A percentile compares a stretch with the other conserved stretches of the same genome.
phyloP scores from a whole-genome alignment of 805 yeast genomes.

The Cyberlindnera mycetangii region DNA sequence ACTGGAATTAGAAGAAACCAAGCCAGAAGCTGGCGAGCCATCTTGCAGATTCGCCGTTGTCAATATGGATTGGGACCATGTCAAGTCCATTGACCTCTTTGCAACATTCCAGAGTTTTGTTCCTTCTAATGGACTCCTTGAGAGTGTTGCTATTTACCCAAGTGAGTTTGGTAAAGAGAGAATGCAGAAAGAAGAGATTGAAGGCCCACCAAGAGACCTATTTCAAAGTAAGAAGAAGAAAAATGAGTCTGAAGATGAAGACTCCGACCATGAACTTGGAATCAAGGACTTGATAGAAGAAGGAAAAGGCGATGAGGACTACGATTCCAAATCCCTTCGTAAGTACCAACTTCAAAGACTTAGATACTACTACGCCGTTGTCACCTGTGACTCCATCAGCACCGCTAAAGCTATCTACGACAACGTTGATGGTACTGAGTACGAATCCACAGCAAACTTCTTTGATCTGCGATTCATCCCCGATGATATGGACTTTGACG shows the following conservation, averaged over 20 bases:
- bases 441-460: slow-evolving; percentile 90
- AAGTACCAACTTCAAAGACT: slow-evolving; percentile 90
- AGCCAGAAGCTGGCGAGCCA: slow-evolving; percentile 88
- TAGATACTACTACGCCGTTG: slow-evolving; percentile 90
- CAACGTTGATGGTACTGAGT: slow-evolving; percentile 92
- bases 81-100: slow-evolving; percentile 82
- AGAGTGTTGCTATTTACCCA: slow-evolving; percentile 72
- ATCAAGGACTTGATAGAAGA: slow-evolving; percentile 75
- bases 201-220: slow-evolving; percentile 89
- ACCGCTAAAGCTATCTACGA: slow-evolving; percentile 78
- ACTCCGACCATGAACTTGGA: slow-evolving; percentile 52
- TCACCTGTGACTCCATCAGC: slow-evolving; percentile 67
- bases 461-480: slow-evolving; percentile 93
- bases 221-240: slow-evolving; percentile 40
- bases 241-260: slow-evolving; percentile 35
- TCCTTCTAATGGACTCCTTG: slow-evolving; percentile 68
- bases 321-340: slow-evolving; percentile 79
- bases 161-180: slow-evolving; percentile 92
- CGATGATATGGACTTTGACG: slow-evolving; percentile 85
- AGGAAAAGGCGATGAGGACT: slow-evolving; percentile 79
- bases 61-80: slow-evolving; percentile 95
- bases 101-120: slow-evolving; percentile 86
- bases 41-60: slow-evolving; percentile 83
- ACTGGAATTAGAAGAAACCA: slow-evolving; percentile 53
- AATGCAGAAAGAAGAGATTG: slow-evolving; percentile 83